phyloP scores from a whole-genome alignment of 306 rosid genomes.

The Canavalia ensiformis region DNA sequence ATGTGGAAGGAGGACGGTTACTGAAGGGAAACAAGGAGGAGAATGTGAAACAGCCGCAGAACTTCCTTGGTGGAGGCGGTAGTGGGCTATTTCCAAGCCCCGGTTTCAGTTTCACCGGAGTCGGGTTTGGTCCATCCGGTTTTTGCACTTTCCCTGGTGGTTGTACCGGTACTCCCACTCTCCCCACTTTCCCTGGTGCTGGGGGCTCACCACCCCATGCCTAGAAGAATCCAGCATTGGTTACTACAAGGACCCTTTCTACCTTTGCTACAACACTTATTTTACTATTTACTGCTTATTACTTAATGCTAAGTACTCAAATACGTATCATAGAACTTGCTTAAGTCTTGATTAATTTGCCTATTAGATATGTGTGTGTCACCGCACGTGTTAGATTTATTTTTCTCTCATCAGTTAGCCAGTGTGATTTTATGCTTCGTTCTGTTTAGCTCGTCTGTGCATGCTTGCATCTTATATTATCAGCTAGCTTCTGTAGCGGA shows the following conservation, averaged over 20 bases:
- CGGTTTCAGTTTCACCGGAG: slow-evolving; percentile 44
- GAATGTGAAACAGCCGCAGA: slow-evolving; percentile 42
- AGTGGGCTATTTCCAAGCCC: slow-evolving; percentile 53
- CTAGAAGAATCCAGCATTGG: not conserved
- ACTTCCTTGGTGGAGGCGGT: slow-evolving; percentile 41
- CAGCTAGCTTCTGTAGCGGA: slow-evolving; percentile 2
- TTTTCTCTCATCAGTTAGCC: not conserved
- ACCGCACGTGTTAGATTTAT: not conserved
- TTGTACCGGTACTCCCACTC: slow-evolving; percentile 25
- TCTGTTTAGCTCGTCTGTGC: not conserved
- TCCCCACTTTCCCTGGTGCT: slow-evolving; percentile 37
- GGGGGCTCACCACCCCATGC: slow-evolving; percentile 44
- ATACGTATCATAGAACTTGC: not conserved
- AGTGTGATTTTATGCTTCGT: not conserved
- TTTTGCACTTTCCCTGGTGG: slow-evolving; percentile 58
- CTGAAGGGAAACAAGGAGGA: not conserved
- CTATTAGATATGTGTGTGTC: not conserved
- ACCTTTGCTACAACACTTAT: not conserved
- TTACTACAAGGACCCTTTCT: not conserved
- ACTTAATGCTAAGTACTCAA: not conserved
- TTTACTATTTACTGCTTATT: not conserved
- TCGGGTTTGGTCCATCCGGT: slow-evolving; percentile 40
- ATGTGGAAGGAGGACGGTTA: slow-evolving; percentile 48
- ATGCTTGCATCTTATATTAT: not conserved
- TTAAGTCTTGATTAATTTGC: slow-evolving; percentile 15